These are phyloP conservation scores for Groenewaldozyma tartarivorans DNA, from an alignment of 805 yeast species.

Conservation along the genomic window DNA sequence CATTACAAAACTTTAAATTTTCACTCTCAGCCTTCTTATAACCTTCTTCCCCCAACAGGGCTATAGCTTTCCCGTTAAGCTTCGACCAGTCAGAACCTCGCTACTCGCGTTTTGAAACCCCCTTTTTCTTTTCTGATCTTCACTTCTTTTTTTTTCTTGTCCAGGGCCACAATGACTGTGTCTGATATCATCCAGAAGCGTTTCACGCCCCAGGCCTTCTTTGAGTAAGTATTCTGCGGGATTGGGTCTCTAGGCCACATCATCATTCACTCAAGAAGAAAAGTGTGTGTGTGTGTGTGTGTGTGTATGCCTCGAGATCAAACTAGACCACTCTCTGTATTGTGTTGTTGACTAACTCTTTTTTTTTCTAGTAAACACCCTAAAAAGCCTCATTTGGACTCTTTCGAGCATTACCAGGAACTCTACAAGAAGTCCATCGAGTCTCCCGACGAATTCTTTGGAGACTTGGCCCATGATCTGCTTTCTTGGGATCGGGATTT, in stretches of 20 bases:
- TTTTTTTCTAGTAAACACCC: constrained; percentile 32
- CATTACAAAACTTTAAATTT: no score
- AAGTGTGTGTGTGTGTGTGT: no score
- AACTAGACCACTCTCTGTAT: background rate
- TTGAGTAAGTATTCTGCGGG: constrained; percentile 4
- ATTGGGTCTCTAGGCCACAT: no score
- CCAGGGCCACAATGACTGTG: constrained; percentile 20
- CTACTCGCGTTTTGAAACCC: no score
- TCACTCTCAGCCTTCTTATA: no score
- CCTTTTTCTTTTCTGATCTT: no score
- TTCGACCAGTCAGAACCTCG: no score
- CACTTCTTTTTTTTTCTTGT: no score
- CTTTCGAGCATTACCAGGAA: constrained; percentile 57
- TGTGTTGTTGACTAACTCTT: background rate
- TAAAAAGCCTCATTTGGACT: constrained; percentile 46
- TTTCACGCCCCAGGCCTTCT: constrained; percentile 19
- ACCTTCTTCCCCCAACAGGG: no score
- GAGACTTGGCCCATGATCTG: constrained; percentile 60
- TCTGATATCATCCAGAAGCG: no score
- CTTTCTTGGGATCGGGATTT: constrained; percentile 77
- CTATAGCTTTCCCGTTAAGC: no score
- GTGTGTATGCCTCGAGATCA: background rate
- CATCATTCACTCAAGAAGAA: no score
- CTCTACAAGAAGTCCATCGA: constrained; percentile 67
- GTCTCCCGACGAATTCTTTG: constrained; percentile 75